Base-by-base conservation (phyloP, 129 eudicot species). In the Flaveria bidentis region DNA sequence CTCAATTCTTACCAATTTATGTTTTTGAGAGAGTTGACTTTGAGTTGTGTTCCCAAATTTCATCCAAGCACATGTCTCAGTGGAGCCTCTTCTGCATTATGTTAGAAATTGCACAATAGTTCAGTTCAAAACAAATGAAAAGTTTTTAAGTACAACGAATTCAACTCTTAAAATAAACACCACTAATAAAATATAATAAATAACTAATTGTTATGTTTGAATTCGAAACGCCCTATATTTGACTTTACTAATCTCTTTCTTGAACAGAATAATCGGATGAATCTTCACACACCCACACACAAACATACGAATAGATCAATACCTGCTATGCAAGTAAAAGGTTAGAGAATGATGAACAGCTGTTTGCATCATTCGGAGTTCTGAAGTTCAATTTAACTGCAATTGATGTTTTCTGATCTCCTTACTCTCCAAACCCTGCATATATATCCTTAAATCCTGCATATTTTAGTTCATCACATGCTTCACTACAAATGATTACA, bases 291-390 rank as follows among this genome's bases (percentile, higher is more conserved):
- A 36, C 41, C 41, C 41, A 36, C 41, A 36, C 7, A 36, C 7
- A 61, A 39, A 42, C 51, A 63, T 42, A 81, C 67, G 26, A 70
- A 25, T 44, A 9, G 4, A 56, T 51, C 45, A 33, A 25, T 74
- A 92, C 96, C 92, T 92, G 87, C 68, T 23, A 77, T 79, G 77
- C 73, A 82, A 60, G 79, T 63, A 70, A 53, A 72, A 61, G 41
- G 26, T 46, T 50, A 90, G 64, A 47, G 72, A 84, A 78, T 79
- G 69, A 63, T 67, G 86, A 28, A 75, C 79, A 82, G 90, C 84
- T 74, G 88, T 84, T 73, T 87, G 86, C 96, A 92, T 89, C 83
- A 69, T 82, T 71, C 60, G 60, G 77, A 22, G 41, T 7, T 36
- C 7, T 36, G 41, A 36, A 36, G 75, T 67, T 70, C 25, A 16